Base-by-base conservation (phyloP, 225 moss, liverwort and hornwort genomes). In the Polytrichum commune region DNA sequence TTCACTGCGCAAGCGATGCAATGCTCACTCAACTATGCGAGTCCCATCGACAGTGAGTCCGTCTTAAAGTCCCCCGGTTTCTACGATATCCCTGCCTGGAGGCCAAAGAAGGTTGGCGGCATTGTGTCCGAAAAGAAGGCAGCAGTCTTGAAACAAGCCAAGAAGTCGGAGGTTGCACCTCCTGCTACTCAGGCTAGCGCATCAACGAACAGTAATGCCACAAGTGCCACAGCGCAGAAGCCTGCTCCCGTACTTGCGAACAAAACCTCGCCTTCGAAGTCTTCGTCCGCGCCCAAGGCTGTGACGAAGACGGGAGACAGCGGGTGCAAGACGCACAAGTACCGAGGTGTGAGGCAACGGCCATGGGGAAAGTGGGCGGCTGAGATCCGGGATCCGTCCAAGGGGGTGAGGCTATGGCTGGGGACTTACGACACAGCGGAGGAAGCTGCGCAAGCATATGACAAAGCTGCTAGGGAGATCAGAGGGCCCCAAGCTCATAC, bases 21-120 rank as follows among this genome's bases (percentile, higher is more conserved):
- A 26, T 94, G 93, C 64, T 88, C 85, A 0, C 78, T 94, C 54
- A 95, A 88, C 71, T 90, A 78, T 26, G 91, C 91, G 2, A 80
- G 78, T 22, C 60, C 82, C 0, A 75, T 79, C 0, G 78, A 84
- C 22, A 65, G 60, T 0, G 75, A 75, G 19, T 62, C 35, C 0
- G 26, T 78, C 29, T 22, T 62, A 29, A 72, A 72, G 69, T 62
- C 77, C 16, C 32, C 67, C 2, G 63, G 68, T 26, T 81, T 84
- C 5, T 76, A 74, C 1, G 74, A 79, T 32, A 77, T 46, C 1
- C 23, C 33, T 4, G 55, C 70, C 0, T 74, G 76, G 76, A 68
- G 65, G 20, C 29, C 79, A 0, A 87, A 68, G 62, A 85, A 81
- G 76, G 9, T 60, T 18, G 80, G 35, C 18, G 76, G 81, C 4